These are phyloP conservation scores for Juncus effusus DNA, from an alignment of 176 grass and related monocot genomes.

Conservation along the genomic window DNA sequence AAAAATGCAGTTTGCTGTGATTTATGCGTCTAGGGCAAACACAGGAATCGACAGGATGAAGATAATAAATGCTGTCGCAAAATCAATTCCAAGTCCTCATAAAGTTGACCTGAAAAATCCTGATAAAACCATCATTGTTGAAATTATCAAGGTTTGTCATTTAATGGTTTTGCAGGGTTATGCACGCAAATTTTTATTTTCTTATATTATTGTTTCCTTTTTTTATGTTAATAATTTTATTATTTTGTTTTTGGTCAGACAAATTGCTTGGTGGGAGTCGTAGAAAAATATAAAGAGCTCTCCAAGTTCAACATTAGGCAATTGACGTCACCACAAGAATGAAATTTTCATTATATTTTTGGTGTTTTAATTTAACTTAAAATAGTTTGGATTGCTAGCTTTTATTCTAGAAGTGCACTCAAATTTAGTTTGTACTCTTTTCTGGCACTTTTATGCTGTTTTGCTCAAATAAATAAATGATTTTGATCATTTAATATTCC, in stretches of 20 bases:
- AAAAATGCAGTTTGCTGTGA: constrained; percentile 70
- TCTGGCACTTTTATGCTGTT: too few relatives aligned
- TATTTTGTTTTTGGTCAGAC: constrained; percentile 48
- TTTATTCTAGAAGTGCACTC: too few relatives aligned
- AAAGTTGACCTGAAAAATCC: constrained; percentile 94
- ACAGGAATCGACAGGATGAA: constrained; percentile 94
- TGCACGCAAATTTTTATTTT: neutral
- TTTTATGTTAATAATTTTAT: neutral
- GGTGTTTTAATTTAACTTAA: too few relatives aligned
- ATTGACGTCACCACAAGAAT: constrained; percentile 61
- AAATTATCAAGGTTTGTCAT: constrained; percentile 78
- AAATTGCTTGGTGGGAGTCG: constrained; percentile 77
- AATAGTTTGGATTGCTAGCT: constrained; percentile 1
- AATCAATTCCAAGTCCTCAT: constrained; percentile 70
- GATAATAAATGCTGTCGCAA: constrained; percentile 93
- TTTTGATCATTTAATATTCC: too few relatives aligned
- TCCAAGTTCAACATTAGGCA: constrained; percentile 94
- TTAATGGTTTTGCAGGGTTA: neutral
- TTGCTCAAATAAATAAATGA: too few relatives aligned
- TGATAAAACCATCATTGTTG: constrained; percentile 74
- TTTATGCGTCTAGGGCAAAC: constrained; percentile 91
- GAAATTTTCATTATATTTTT: neutral
- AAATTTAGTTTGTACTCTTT: too few relatives aligned
- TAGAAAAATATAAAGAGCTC: constrained; percentile 78
- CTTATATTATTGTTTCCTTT: constrained; percentile 1